phyloP scores from a whole-genome alignment of 306 rosid species.

The Fragaria vesca region DNA sequence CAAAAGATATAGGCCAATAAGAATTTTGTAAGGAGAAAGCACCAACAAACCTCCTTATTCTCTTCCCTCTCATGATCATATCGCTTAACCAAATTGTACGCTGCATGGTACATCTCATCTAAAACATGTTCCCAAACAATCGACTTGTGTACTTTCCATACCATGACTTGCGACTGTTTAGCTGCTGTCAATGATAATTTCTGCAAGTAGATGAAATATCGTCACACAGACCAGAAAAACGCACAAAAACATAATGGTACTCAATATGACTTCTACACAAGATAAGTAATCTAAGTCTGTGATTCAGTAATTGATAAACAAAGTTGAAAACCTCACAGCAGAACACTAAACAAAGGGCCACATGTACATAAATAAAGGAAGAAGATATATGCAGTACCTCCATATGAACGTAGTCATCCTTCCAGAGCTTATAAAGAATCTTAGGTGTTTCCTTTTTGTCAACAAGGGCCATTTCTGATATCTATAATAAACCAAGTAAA shows the following conservation, averaged over 20 bases:
- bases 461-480: slow-evolving; percentile 68
- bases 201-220: slow-evolving; percentile 45
- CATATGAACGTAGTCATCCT: slow-evolving; percentile 79
- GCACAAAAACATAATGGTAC: too few species aligned
- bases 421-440: slow-evolving; percentile 65
- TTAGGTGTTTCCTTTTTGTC: slow-evolving; percentile 81
- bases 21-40: neutral
- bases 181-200: slow-evolving; percentile 38
- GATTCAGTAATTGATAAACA: neutral
- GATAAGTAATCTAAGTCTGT: neutral
- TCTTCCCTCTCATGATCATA: slow-evolving; percentile 58
- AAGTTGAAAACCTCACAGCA: neutral
- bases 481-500: slow-evolving; percentile 34
- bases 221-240: neutral
- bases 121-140: slow-evolving; percentile 61
- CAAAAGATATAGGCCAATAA: neutral
- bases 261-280: neutral
- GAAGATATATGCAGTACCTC: slow-evolving; percentile 56
- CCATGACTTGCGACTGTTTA: slow-evolving; percentile 30
- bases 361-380: neutral
- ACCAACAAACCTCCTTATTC: slow-evolving; percentile 54
- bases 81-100: slow-evolving; percentile 71
- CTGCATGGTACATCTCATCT: slow-evolving; percentile 92
- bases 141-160: slow-evolving; percentile 80
- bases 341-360: neutral